phyloP scores from a whole-genome alignment of 345 rosid species.

The Eucalyptus guilfoylei region DNA sequence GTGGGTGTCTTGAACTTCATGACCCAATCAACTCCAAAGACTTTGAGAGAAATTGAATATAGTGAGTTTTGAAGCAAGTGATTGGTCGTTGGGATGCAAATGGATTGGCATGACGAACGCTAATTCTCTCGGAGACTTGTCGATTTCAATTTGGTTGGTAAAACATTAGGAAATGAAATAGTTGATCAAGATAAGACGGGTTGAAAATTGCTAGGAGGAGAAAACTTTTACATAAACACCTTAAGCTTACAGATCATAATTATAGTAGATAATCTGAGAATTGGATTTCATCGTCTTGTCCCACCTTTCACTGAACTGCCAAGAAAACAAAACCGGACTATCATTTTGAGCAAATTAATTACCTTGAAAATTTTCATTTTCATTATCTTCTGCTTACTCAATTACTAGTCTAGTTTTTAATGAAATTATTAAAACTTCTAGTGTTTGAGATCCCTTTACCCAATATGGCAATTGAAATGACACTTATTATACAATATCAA shows the following conservation, averaged over 20 bases:
- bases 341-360: background rate
- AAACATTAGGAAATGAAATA: background rate
- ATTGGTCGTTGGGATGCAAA: background rate
- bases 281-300: accelerated
- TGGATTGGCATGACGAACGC: background rate
- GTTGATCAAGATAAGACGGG: background rate
- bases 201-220: background rate
- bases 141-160: background rate
- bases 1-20: background rate
- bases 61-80: background rate
- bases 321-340: background rate
- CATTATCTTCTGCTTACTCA: background rate
- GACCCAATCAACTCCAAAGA: background rate
- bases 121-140: background rate
- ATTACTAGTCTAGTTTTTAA: background rate
- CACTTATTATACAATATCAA: background rate
- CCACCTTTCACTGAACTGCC: background rate
- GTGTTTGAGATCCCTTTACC: background rate
- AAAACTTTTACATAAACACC: background rate
- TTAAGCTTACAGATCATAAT: background rate
- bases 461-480: background rate
- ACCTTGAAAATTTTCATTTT: background rate
- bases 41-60: background rate
- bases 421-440: background rate
- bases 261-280: too few species aligned